Base-by-base conservation (phyloP, 2,329 filamentous ascomycete genomes). In the Furcasterigmium furcatum region DNA sequence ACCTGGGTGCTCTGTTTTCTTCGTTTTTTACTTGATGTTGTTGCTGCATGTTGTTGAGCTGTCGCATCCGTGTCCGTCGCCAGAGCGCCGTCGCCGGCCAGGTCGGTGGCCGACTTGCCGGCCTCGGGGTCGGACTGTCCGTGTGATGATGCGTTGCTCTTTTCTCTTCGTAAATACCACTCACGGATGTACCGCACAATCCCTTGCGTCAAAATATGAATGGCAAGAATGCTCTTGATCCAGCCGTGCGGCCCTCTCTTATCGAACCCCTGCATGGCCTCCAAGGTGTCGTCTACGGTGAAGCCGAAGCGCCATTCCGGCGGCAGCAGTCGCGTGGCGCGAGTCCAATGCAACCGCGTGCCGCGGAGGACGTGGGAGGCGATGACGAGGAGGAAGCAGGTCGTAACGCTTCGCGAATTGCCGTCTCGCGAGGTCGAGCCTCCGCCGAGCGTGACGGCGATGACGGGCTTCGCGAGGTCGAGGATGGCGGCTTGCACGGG, bases 1-100 rank as follows among this genome's bases (percentile, higher is more conserved):
- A 95, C 90, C 66, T 94, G 88, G 47, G 90, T 91, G 61, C 88
- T 92, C 68, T 95, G 90, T 70, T 94, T 92, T 69, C 87, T 83
- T 70, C 88, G 87, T 71, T 90, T 94, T 69, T 94, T 95, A 52
- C 78, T 81, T 71, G 61, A 82, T 72, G 70, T 79, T 61, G 66
- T 62, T 46, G 65, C 66, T 70, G 82, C 64, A 77, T 77, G 66
- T 72, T 82, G 60, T 65, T 61, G 79, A 66, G 59, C 68, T 70
- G 70, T 58, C 51, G 72, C 64, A 53, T 82, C 79, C 48, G 72
- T 68, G 57, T 80, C 79, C n/a, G 72, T 72, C 41, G 66, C 72
- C 53, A 81, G 77, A 21, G 76, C 74, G 4, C 34, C 34, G 16
- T 47, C 30, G 29, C 57, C 55, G 25, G 52, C 49, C 34, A 66